These are phyloP conservation scores for Arthonia radiata DNA, from an alignment of 495 filamentous ascomycete genomes.

Conservation along the genomic window DNA sequence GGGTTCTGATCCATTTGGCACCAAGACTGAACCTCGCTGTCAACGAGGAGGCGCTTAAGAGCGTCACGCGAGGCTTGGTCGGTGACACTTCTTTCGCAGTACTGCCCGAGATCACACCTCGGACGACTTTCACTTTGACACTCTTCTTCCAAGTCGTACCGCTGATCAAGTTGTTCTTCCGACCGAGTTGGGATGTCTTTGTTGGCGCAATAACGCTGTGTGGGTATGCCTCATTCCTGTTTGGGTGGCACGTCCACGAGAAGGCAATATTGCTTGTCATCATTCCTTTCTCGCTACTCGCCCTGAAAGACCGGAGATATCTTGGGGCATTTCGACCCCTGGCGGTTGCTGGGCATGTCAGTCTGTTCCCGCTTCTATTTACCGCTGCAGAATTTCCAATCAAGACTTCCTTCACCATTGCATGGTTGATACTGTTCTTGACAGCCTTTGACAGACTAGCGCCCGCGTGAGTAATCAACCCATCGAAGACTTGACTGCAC, in stretches of 20 bases:
- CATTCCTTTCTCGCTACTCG: conserved; percentile 84
- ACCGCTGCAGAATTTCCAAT: conserved; percentile 77
- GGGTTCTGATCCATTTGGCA: conserved; percentile 58
- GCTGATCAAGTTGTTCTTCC: conserved; percentile 56
- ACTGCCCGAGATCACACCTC: conserved; percentile 61
- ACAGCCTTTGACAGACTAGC: conserved; percentile 66
- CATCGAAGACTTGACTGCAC: background rate
- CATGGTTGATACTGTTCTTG: conserved; percentile 73
- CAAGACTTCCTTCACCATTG: conserved; percentile 79
- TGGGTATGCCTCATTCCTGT: conserved; percentile 87
- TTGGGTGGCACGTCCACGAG: conserved; percentile 97
- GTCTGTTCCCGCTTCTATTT: conserved; percentile 81
- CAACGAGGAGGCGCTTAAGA: conserved; percentile 48
- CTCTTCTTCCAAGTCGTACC: conserved; percentile 56
- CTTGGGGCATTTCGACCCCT: conserved; percentile 80
- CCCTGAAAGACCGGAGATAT: conserved; percentile 74
- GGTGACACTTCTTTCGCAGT: conserved; percentile 92
- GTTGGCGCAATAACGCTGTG: conserved; percentile 80
- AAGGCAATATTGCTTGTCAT: conserved; percentile 89
- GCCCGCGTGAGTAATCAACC: conserved; percentile 27
- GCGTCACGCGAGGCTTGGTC: conserved; percentile 76
- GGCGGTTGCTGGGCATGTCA: conserved; percentile 81
- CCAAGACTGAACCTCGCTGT: conserved; percentile 51
- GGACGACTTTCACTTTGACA: conserved; percentile 58
- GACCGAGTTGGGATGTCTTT: conserved; percentile 68